Percentiles rank a stretch among this genome's conserved stretches.
phyloP scores from a whole-genome alignment of 306 rosid species.

The Trifolium dubium region DNA sequence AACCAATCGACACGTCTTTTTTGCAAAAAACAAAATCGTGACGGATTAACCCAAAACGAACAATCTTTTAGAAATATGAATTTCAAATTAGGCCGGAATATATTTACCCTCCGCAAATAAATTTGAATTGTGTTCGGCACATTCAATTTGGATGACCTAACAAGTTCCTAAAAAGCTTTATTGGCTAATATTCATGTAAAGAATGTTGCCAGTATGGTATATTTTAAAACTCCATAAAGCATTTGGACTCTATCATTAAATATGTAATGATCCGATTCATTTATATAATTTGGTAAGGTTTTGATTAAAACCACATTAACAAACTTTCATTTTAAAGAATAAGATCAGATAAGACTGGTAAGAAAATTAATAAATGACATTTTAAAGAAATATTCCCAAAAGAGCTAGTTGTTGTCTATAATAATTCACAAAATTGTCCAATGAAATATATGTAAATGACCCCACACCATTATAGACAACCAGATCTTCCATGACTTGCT shows the following conservation, averaged over 20 bases:
- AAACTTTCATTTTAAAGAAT: background rate
- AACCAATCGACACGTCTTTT: too few species aligned
- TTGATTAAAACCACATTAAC: background rate
- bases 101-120: too few species aligned
- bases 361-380: background rate
- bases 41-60: too few species aligned
- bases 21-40: too few species aligned
- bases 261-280: background rate
- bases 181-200: background rate
- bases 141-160: background rate
- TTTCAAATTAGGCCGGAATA: too few species aligned
- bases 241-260: background rate
- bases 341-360: background rate
- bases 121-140: too few species aligned
- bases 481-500: background rate
- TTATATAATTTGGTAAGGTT: background rate
- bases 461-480: background rate
- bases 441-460: constrained; percentile 11
- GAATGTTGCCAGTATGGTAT: background rate
- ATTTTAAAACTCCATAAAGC: background rate
- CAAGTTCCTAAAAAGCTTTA: background rate
- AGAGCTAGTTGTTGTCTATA: background rate
- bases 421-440: background rate
- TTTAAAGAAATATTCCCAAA: too few species aligned
- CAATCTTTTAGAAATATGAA: too few species aligned